These are phyloP conservation scores for Brassica carinata DNA, from an alignment of 345 rosid genomes.

Conservation along the genomic window DNA sequence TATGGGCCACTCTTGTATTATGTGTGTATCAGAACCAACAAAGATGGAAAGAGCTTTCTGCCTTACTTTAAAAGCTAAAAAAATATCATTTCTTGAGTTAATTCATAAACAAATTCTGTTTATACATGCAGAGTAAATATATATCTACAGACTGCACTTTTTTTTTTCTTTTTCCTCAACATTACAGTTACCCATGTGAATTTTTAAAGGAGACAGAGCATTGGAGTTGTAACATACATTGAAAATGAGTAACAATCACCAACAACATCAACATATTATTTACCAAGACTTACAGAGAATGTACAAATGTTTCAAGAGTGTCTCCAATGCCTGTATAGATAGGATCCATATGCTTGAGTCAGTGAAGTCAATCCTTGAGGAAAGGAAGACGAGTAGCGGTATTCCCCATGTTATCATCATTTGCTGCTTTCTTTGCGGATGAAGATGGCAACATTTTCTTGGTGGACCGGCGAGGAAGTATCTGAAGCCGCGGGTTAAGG, in stretches of 20 bases:
- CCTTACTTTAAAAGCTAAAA: too few relatives aligned
- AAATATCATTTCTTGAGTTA: too few relatives aligned
- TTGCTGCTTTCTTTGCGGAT: constrained; percentile 25
- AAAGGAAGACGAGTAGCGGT: constrained; percentile 66
- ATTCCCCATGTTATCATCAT: constrained; percentile 46
- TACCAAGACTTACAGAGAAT: constrained; percentile 32
- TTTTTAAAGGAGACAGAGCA: constrained; percentile 19
- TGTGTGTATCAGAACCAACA: neutral
- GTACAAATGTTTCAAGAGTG: constrained; percentile 27
- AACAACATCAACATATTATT: constrained; percentile 27
- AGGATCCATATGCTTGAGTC: constrained; percentile 28
- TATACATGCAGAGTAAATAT: too few relatives aligned
- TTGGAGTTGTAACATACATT: constrained; percentile 16
- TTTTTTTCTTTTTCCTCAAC: too few relatives aligned
- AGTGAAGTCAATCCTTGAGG: constrained; percentile 58
- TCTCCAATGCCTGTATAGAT: constrained; percentile 10
- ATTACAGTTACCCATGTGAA: neutral
- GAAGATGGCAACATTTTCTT: constrained; percentile 49
- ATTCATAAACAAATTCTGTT: too few relatives aligned
- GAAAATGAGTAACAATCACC: constrained; percentile 10
- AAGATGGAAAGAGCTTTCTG: too few relatives aligned
- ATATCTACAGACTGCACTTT: neutral
- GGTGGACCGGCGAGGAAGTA: constrained; percentile 67
- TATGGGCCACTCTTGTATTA: neutral
- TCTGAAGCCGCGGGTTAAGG: constrained; percentile 79